phyloP scores from a whole-genome alignment of 345 rosid genomes.

The Brassica carinata region DNA sequence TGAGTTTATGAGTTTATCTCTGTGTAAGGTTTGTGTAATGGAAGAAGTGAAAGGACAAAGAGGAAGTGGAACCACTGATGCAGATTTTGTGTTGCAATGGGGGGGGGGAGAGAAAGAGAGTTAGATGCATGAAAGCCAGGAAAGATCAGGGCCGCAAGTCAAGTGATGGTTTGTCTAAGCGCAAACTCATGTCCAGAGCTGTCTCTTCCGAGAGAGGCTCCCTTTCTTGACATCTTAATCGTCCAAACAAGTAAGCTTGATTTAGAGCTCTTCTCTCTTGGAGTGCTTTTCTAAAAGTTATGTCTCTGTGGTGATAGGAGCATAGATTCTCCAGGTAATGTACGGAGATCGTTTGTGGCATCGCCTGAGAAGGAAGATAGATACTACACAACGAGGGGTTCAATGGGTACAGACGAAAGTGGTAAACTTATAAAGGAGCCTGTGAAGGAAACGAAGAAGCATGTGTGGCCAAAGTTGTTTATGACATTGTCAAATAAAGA shows the following conservation, averaged over 20 bases:
- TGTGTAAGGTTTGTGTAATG: slow-evolving; percentile 44
- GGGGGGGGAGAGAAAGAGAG: slow-evolving; percentile 80
- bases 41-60: slow-evolving; percentile 68
- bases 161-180: slow-evolving; percentile 54
- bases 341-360: slow-evolving; percentile 48
- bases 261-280: background rate
- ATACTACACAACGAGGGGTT: slow-evolving; percentile 79
- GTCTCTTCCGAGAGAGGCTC: slow-evolving; percentile 54
- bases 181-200: slow-evolving; percentile 53
- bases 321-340: slow-evolving; percentile 50
- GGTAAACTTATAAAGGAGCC: slow-evolving; percentile 57
- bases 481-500: slow-evolving; percentile 81
- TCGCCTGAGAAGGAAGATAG: slow-evolving; percentile 83
- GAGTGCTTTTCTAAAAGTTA: background rate
- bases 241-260: slow-evolving; percentile 52
- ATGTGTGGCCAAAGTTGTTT: slow-evolving; percentile 79
- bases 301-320: slow-evolving; percentile 47
- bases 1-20: slow-evolving; percentile 10
- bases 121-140: slow-evolving; percentile 76
- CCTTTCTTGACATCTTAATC: slow-evolving; percentile 50
- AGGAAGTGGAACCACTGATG: slow-evolving; percentile 52
- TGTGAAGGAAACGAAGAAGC: slow-evolving; percentile 60
- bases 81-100: slow-evolving; percentile 84
- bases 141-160: slow-evolving; percentile 60
- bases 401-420: slow-evolving; percentile 67